These are phyloP conservation scores for Pisolithus thermaeus DNA, from an alignment of 1,284 basidiomycete genomes.

Conservation along the genomic window DNA sequence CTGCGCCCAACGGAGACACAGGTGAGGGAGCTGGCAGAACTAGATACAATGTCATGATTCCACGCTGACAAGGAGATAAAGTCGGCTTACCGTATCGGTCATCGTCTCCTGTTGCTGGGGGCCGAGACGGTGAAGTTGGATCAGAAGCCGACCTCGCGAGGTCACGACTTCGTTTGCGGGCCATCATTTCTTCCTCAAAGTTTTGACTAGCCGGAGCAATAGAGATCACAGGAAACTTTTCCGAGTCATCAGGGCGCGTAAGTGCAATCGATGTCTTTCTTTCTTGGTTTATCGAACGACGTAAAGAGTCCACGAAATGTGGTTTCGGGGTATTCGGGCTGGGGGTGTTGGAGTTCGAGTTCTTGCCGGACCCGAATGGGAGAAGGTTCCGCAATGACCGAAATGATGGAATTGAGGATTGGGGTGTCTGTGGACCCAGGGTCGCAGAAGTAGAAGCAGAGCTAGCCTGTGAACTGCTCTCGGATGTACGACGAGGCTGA, in stretches of 20 bases:
- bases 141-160: conserved; percentile 17
- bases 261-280: conserved; percentile 27
- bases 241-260: conserved; percentile 10
- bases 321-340: conserved; percentile 21
- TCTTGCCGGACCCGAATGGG: conserved; percentile 50
- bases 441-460: conserved; percentile 2
- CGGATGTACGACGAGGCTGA: conserved; percentile 26
- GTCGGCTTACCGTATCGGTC: conserved; percentile 20
- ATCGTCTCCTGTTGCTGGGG: conserved; percentile 7
- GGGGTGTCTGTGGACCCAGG: neutral
- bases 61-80: neutral
- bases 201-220: conserved; percentile 20
- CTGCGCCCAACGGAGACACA: conserved; percentile 31
- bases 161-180: conserved; percentile 27
- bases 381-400: conserved; percentile 59
- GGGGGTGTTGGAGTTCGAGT: conserved; percentile 18
- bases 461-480: conserved; percentile 14
- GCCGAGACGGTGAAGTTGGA: conserved; percentile 6
- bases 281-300: conserved; percentile 47
- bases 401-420: conserved; percentile 23
- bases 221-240: conserved; percentile 22
- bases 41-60: conserved; percentile 11
- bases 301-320: conserved; percentile 45
- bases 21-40: conserved; percentile 20
- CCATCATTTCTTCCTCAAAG: conserved; percentile 29